Conservation (phyloP, 2,329 filamentous ascomycete species). For the Cordyceps cateniannulata region DNA sequence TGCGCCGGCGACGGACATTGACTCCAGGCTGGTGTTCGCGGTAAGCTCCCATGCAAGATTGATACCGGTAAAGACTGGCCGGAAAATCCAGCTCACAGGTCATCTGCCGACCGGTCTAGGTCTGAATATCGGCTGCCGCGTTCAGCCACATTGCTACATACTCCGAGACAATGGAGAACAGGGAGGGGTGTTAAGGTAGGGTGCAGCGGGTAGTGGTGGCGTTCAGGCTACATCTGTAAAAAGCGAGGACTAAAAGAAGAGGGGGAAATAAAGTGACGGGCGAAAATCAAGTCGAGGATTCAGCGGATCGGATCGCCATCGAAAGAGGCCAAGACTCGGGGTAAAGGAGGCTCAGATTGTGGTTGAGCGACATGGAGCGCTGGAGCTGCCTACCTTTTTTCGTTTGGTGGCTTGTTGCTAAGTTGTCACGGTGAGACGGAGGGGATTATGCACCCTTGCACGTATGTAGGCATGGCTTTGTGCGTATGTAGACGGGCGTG, state of each 20-base stretch:
- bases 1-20: background rate
- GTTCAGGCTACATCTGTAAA: too few species aligned
- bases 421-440: background rate
- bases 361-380: background rate
- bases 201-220: background rate
- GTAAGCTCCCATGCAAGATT: background rate
- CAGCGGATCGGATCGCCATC: background rate
- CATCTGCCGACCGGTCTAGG: slow-evolving; percentile 7
- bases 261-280: background rate
- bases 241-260: background rate
- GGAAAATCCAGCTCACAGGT: background rate
- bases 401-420: background rate
- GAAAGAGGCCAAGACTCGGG: slow-evolving; percentile 5
- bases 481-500: background rate
- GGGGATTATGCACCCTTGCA: background rate
- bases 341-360: background rate
- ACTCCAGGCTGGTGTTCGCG: background rate
- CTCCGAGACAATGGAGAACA: slow-evolving; percentile 4
- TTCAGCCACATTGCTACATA: slow-evolving; percentile 1
- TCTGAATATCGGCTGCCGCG: background rate
- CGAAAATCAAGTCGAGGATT: background rate
- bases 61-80: background rate
- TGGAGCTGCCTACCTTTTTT: background rate
- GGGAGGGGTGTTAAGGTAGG: background rate
- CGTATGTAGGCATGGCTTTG: background rate